A percentile compares a stretch with the other conserved stretches of the same genome.
phyloP scores from a whole-genome alignment of 768 basidiomycete species.

The Tulasnella sp. region DNA sequence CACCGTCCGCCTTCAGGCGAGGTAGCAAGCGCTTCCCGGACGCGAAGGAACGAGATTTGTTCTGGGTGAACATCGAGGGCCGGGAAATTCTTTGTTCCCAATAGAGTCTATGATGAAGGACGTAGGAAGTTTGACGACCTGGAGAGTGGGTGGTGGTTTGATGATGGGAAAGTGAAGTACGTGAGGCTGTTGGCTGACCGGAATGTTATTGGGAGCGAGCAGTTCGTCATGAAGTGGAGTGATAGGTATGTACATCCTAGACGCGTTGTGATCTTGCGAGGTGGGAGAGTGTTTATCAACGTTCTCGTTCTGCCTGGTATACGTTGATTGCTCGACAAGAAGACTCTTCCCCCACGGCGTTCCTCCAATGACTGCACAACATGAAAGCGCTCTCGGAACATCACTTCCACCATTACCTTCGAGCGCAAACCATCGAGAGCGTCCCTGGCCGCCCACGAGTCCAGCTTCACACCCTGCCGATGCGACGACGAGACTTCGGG shows the following conservation, averaged over 20 bases:
- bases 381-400: conserved; percentile 15
- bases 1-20: conserved; percentile 35
- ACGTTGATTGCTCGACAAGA: conserved; percentile 76
- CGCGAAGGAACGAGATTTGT: conserved; percentile 51
- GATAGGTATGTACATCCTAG: conserved; percentile 53
- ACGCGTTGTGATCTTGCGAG: too few species aligned
- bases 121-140: conserved; percentile 26
- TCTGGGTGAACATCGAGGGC: conserved; percentile 59
- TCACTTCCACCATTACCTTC: neutral
- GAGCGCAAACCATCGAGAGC: neutral
- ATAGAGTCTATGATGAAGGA: conserved; percentile 44
- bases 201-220: conserved; percentile 48
- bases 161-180: conserved; percentile 59
- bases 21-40: conserved; percentile 53
- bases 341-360: conserved; percentile 62
- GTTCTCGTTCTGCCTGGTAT: conserved; percentile 22
- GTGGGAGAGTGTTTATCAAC: too few species aligned
- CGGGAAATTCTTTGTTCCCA: conserved; percentile 58
- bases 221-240: conserved; percentile 68
- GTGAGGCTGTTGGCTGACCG: conserved; percentile 60
- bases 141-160: conserved; percentile 34
- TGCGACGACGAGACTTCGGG: conserved; percentile 26
- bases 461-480: neutral
- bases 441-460: neutral
- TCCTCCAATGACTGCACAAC: conserved; percentile 58